Conservation (phyloP, 768 basidiomycete species). For the Naganishia kalamii region DNA sequence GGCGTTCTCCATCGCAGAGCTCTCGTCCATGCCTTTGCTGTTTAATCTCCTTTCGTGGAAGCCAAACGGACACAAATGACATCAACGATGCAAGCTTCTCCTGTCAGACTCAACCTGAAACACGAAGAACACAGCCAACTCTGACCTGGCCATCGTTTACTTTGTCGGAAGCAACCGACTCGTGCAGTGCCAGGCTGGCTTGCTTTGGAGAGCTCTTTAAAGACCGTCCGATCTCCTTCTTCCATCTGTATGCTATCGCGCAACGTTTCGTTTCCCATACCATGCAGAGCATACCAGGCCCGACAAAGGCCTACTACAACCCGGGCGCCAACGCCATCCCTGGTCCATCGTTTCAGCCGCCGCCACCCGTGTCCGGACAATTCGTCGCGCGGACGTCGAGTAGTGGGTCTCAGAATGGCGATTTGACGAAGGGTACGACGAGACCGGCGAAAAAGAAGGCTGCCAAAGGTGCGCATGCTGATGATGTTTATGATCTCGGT, state of each 20-base stretch:
- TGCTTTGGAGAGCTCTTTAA: neutral
- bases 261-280: no score
- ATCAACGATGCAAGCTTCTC: no score
- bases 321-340: neutral
- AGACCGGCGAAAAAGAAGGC: constrained; percentile 68
- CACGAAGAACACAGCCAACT: no score
- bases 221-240: neutral
- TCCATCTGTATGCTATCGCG: neutral
- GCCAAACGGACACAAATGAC: no score
- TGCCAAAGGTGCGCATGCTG: constrained; percentile 14
- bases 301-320: neutral
- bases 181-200: neutral
- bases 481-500: neutral
- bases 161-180: neutral
- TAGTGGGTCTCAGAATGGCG: neutral
- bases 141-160: no score
- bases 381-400: neutral
- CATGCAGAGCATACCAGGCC: neutral
- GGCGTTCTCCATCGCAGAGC: no score
- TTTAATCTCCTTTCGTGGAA: no score
- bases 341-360: neutral
- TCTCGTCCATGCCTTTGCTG: no score
- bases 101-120: no score
- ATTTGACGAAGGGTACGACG: neutral
- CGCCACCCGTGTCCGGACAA: neutral